Percentiles rank a stretch among this genome's conserved stretches.
phyloP scores from a whole-genome alignment of 2,329 filamentous ascomycete genomes.

The Graphilbum sp. region DNA sequence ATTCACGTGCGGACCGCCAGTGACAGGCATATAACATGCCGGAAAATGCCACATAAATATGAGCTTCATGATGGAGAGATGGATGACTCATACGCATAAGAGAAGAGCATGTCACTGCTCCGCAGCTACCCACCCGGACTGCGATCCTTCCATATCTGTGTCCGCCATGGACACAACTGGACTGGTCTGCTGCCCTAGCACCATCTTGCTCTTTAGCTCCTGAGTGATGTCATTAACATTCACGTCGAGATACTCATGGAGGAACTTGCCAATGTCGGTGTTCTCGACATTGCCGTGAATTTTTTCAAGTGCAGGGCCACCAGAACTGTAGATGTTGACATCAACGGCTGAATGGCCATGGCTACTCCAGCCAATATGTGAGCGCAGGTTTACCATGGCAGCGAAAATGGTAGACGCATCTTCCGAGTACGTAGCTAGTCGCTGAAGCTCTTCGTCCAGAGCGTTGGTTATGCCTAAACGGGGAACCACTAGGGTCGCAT shows the following conservation, averaged over 20 bases:
- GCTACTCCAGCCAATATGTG: conserved; percentile 85
- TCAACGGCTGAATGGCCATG: conserved; percentile 90
- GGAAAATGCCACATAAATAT: no score
- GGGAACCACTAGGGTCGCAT: conserved; percentile 45
- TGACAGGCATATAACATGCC: no score
- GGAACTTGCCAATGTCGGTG: conserved; percentile 73
- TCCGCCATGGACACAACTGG: no score
- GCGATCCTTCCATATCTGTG: no score
- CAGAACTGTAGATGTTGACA: conserved; percentile 86
- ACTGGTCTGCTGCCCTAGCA: no score
- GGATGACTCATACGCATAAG: no score
- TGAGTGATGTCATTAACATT: conserved; percentile 64
- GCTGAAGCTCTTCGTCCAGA: conserved; percentile 51
- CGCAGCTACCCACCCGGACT: no score
- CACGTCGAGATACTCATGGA: conserved; percentile 62
- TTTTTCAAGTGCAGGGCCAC: conserved; percentile 43
- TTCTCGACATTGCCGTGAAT: conserved; percentile 87
- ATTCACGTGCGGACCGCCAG: no score
- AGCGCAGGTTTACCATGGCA: conserved; percentile 72
- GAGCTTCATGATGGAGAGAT: no score
- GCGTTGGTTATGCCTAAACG: conserved; percentile 67
- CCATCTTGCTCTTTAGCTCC: conserved; percentile 43
- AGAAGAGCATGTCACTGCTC: no score
- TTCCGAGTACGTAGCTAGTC: conserved; percentile 41
- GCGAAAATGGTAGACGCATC: conserved; percentile 47